Evolutionary conservation across 495 filamentous ascomycete species (phyloP).

Genomic region (Aspergillus saccharolyticus): DNA sequence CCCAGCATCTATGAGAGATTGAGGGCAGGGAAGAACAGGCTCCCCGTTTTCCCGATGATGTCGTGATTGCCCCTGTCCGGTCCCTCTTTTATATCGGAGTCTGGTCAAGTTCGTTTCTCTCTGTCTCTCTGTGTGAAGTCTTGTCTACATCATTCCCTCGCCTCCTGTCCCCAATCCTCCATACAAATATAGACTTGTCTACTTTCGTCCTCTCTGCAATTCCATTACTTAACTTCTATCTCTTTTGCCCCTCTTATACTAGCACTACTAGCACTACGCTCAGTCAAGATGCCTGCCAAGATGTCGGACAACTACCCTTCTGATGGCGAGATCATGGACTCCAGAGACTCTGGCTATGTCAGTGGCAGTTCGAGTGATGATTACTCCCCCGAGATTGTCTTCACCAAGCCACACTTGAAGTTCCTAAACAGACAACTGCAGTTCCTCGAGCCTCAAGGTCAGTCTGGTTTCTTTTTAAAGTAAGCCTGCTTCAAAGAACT

Average conservation of each 20-base stretch:
- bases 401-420: constrained; percentile 83
- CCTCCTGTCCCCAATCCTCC: constrained; percentile 11
- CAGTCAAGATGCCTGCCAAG: constrained; percentile 39
- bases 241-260: neutral
- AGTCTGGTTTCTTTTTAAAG: constrained; percentile 12
- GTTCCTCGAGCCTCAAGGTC: constrained; percentile 70
- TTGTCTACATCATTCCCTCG: constrained; percentile 11
- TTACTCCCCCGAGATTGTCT: constrained; percentile 69
- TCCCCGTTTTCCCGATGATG: constrained; percentile 24
- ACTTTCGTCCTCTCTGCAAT: constrained; percentile 4
- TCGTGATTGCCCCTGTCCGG: constrained; percentile 32
- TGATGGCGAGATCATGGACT: constrained; percentile 34
- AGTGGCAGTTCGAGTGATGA: constrained; percentile 64
- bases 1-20: constrained; percentile 22
- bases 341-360: constrained; percentile 83
- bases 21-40: constrained; percentile 21
- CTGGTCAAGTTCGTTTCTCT: constrained; percentile 20
- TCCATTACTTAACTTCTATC: neutral
- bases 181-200: constrained; percentile 10
- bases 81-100: constrained; percentile 30
- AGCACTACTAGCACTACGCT: neutral
- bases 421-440: constrained; percentile 86
- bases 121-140: constrained; percentile 4
- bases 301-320: constrained; percentile 36
- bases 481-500: constrained; percentile 15